These are phyloP conservation scores for Escallonia rubra DNA, from an alignment of 129 eudicot species.

Conservation along the genomic window DNA sequence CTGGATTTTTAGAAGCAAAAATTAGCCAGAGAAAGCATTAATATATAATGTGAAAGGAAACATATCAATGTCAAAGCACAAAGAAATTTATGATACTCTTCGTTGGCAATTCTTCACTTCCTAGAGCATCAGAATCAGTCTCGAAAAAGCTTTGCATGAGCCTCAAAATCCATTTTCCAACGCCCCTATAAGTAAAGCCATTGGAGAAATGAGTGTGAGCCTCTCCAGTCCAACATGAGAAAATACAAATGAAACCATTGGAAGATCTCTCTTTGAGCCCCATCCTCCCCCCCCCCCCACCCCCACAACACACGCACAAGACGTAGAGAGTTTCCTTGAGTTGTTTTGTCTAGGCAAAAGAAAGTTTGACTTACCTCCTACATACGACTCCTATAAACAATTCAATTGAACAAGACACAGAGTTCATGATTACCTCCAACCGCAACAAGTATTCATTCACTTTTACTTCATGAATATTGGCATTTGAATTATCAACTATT, in stretches of 20 bases:
- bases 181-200: slow-evolving; percentile 41
- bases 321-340: not conserved
- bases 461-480: too few species aligned
- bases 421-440: too few species aligned
- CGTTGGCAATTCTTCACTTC: slow-evolving; percentile 37
- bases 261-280: not conserved
- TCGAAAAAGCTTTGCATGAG: slow-evolving; percentile 71
- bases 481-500: too few species aligned
- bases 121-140: slow-evolving; percentile 39
- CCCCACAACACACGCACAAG: not conserved
- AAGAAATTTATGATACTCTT: slow-evolving; percentile 33
- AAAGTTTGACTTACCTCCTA: not conserved
- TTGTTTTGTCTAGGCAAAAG: not conserved
- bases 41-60: slow-evolving; percentile 1
- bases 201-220: too few species aligned
- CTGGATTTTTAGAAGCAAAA: slow-evolving; percentile 25
- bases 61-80: not conserved
- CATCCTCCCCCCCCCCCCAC: not conserved
- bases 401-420: not conserved
- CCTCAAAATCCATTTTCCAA: slow-evolving; percentile 86
- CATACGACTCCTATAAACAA: not conserved
- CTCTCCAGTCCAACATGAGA: too few species aligned
- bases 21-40: not conserved
- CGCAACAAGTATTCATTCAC: too few species aligned
- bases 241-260: not conserved